Base-by-base conservation (phyloP, 306 rosid genomes). In the Luffa acutangula region DNA sequence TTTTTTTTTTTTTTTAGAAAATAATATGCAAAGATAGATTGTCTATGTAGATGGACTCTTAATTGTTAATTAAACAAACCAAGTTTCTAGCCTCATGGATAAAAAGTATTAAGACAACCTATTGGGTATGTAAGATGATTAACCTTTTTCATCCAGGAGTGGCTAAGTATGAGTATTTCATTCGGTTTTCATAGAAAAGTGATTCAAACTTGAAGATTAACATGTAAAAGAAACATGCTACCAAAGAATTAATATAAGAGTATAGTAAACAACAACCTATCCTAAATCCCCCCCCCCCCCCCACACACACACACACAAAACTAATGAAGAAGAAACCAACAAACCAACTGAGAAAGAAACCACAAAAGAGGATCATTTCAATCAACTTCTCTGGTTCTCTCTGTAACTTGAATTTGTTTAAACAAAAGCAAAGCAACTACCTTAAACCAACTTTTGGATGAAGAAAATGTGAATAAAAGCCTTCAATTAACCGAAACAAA, bases 171-270 rank as follows among this genome's bases (percentile, higher is more conserved):
- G 54, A 85, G 89, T 87, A 87, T 83, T 83, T 94, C 97, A 82
- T 90, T 97, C 20, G 97, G 92, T 80, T 96, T 92, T 80, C 86
- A 92, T 45, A 94, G 83, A 7, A 97, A 97, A 81, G 89, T 82
- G 79, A 86, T 90, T 0, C 95, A 97, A 67, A 87, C 96, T 97
- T 92, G 82, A 39, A 48, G 56, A 45, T 71, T 45, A 71, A 71
- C 45, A 46, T 71, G 76, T 45, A 45, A 71, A 43, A 20, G 57
- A 71, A 45, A 45, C 20, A 45, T 21, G 18, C 53, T 42, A 69
- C 37, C 12, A 45, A 14, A 46, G 10, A 71, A 21, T 21, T 21
- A 41, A 71, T 71, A 25, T 25, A 25, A 25, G 57, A 67, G 42
- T 52, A n/a, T 41, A 42, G 52, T 67, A n/a, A 67, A 41, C 75